Evolutionary conservation across 2,329 filamentous ascomycete species (phyloP), one percentile per base, ranked within the genome.

Genomic region (Colletotrichum sp.): DNA sequence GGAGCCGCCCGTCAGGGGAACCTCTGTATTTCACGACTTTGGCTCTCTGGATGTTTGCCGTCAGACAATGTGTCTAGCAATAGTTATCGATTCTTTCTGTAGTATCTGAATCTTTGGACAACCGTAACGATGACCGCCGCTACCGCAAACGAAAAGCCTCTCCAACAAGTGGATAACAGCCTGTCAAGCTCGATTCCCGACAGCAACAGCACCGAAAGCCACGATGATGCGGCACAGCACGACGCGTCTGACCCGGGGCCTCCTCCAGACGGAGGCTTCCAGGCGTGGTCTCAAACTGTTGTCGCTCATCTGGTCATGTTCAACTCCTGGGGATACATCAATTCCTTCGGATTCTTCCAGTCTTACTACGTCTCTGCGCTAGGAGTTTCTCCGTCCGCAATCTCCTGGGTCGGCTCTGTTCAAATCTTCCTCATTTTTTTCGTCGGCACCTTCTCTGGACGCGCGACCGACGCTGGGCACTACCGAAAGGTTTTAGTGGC

Each of bases 301-400:
- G 39, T 44, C 39, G 39, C 39, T 44, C 39, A 44, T 44, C 39
- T 44, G 39, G 39, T 44, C 18, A 44, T 44, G 39, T 44, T 44
- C 39, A 44, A 44, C 39, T 44, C 39, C 18, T 44, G 39, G 39
- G 39, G 39, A 44, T n/a, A 44, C 9, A 44, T 44, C 39, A 44
- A 44, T 6, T 57, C 52, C n/a, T 87, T 85, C 75, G 85, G 79
- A 70, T 85, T 81, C 79, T 87, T 80, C 79, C 85, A 80, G 78
- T 82, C 85, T 2, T 83, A 86, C 78, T 88, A 88, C 76, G 78
- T 81, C 21, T 57, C 52, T 15, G 15, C 52, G 0, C 13, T 57
- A 18, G 26, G 15, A 1, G 21, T 24, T 57, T 57, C 52, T 15
- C 26, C 52, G 12, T 57, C 52, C 13, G 52, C n/a, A 15, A 57